Base-by-base conservation (phyloP, 2,329 filamentous ascomycete species). In the Septoria petroselini region DNA sequence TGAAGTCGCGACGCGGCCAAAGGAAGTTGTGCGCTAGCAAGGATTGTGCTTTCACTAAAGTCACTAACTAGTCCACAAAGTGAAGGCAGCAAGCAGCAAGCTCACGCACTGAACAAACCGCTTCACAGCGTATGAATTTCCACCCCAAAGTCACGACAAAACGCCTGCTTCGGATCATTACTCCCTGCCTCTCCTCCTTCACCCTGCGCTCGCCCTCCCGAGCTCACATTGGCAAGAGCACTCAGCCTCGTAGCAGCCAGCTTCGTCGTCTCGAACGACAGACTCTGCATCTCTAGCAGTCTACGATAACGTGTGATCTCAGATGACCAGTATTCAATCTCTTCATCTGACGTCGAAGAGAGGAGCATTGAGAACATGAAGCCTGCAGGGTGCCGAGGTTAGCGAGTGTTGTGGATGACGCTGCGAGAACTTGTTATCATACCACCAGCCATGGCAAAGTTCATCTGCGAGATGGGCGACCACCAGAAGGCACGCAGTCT, bases 361-460 rank as follows among this genome's bases (percentile, higher is more conserved):
- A 58, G 41, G 12, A 60, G 52, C 58, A 60, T 58, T 6, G 50
- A 48, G 42, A 58, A 58, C 54, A 60, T 57, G 54, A 58, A 60
- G n/a, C 58, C 50, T 42, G 45, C 48, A n/a, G 7, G 55, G 51
- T 9, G 53, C 44, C 25, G 34, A 40, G 2, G 11, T 48, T 9
- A 40, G 25, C 23, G 5, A 27, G 5, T 27, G 23, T 27, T 9
- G 9, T 9, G 5, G 5, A 27, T 9, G 9, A 27, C 9, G 5
- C 9, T 27, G 9, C 5, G 23, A 27, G 23, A 27, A 15, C 17
- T 11, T n/a, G n/a, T n/a, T 31, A 9, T 9, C 44, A n/a, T 37
- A 40, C 44, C 47, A 8, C 33, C 47, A 3, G 37, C 21, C 4
- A 50, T 27, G 7, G 39, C 52, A 27, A 58, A 58, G 33, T 60